Conservation (phyloP, 1,139 yeast species). For the Pneumocystis wakefieldiae region DNA sequence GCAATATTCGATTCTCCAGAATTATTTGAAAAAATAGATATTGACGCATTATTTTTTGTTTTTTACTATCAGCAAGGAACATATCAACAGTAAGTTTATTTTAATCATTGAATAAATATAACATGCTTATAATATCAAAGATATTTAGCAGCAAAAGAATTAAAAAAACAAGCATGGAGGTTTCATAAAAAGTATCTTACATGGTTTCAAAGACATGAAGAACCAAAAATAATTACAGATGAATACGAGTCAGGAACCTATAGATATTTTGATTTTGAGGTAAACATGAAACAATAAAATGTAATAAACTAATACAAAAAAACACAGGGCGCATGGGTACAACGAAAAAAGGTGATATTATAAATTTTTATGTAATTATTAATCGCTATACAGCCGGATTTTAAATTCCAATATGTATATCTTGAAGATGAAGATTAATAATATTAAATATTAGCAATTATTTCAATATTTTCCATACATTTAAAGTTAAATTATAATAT, state of each 20-base stretch:
- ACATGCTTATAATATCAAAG: neutral
- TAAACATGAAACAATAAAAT: conserved; percentile 26
- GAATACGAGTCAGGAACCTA: conserved; percentile 40
- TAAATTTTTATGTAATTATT: neutral
- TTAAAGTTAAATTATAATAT: neutral
- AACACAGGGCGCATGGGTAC: conserved; percentile 42
- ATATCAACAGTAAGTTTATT: conserved; percentile 40
- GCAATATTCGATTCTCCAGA: conserved; percentile 27
- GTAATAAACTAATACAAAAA: neutral
- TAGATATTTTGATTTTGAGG: conserved; percentile 83
- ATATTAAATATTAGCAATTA: neutral
- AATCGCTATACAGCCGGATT: conserved; percentile 30
- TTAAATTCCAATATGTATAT: conserved; percentile 39
- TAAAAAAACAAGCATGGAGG: conserved; percentile 72
- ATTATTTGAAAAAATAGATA: conserved; percentile 57
- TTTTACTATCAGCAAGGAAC: conserved; percentile 69
- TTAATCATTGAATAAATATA: neutral
- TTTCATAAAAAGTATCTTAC: conserved; percentile 63
- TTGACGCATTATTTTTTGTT: conserved; percentile 81
- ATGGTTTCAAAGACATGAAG: conserved; percentile 65
- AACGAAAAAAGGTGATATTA: conserved; percentile 40
- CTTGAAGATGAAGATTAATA: conserved; percentile 30
- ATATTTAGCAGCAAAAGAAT: conserved; percentile 63
- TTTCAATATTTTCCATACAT: neutral
- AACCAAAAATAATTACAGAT: conserved; percentile 34